phyloP scores from a whole-genome alignment of 495 filamentous ascomycete genomes.

The Lepidopterella palustris region DNA sequence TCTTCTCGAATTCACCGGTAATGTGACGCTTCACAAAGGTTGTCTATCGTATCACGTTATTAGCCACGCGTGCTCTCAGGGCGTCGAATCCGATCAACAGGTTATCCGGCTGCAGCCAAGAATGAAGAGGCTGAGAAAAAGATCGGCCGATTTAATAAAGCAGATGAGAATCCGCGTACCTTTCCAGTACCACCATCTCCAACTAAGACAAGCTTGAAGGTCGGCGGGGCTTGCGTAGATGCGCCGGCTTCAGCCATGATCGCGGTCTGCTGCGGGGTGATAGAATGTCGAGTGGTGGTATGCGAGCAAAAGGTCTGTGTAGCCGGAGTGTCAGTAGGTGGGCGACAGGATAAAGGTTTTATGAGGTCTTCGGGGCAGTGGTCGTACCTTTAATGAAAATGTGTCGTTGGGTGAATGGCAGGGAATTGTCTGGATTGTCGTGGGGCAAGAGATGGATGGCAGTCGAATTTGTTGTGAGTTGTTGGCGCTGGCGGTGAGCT shows the following conservation, averaged over 20 bases:
- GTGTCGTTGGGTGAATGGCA: neutral
- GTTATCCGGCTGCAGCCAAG: constrained; percentile 4
- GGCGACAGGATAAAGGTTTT: neutral
- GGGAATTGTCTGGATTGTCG: constrained; percentile 18
- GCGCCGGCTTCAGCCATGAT: constrained; percentile 34
- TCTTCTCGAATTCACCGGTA: constrained; percentile 99
- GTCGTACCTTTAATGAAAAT: constrained; percentile 6
- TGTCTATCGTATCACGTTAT: constrained; percentile 53
- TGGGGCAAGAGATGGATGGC: constrained; percentile 23
- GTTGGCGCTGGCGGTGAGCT: constrained; percentile 18
- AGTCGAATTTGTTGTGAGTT: constrained; percentile 21
- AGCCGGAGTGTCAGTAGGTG: constrained; percentile 9
- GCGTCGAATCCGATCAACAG: constrained; percentile 19
- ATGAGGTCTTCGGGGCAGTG: neutral
- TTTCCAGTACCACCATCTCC: constrained; percentile 99
- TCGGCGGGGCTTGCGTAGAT: constrained; percentile 46
- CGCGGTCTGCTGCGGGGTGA: constrained; percentile 33
- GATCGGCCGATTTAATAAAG: neutral
- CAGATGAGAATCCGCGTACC: constrained; percentile 48
- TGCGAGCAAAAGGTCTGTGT: constrained; percentile 18
- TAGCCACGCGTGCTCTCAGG: constrained; percentile 6
- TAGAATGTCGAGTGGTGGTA: constrained; percentile 20
- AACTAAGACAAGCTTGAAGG: constrained; percentile 99
- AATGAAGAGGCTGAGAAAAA: neutral
- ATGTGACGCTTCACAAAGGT: constrained; percentile 99